phyloP scores from a whole-genome alignment of 768 basidiomycete species.

The Lactarius vividus region DNA sequence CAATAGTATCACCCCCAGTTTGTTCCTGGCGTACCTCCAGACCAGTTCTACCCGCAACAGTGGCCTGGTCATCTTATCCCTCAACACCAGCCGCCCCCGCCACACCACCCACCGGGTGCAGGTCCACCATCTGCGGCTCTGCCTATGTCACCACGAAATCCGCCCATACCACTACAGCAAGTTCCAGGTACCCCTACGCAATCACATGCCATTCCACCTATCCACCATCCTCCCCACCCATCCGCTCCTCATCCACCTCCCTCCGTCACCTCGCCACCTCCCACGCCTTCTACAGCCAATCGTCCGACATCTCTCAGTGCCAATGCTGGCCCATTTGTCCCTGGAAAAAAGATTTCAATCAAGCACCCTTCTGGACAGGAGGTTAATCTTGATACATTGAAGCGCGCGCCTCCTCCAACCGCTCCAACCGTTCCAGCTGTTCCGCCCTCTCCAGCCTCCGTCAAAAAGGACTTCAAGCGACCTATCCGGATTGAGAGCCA shows the following conservation, averaged over 20 bases:
- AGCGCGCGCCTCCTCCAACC: conserved; percentile 44
- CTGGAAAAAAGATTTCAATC: conserved; percentile 40
- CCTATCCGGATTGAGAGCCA: conserved; percentile 63
- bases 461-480: conserved; percentile 28
- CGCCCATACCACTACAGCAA: conserved; percentile 46
- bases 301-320: conserved; percentile 48
- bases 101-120: conserved; percentile 48
- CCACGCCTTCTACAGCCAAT: conserved; percentile 58
- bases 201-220: conserved; percentile 52
- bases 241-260: conserved; percentile 47
- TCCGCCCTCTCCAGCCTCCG: conserved; percentile 15
- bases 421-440: conserved; percentile 42
- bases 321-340: conserved; percentile 66
- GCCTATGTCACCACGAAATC: conserved; percentile 70
- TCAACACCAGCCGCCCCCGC: conserved; percentile 39
- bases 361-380: conserved; percentile 49
- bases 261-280: conserved; percentile 61
- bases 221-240: conserved; percentile 45
- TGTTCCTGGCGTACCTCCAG: conserved; percentile 41
- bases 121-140: conserved; percentile 49
- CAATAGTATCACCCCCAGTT: conserved; percentile 38
- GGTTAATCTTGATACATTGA: conserved; percentile 55
- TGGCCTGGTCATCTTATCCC: conserved; percentile 34
- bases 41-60: conserved; percentile 41
- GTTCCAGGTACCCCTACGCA: conserved; percentile 67